Evolutionary conservation across 2,329 filamentous ascomycete genomes (phyloP), one percentile per base, ranked within the genome.

Genomic region (Celoporthe dispersa): DNA sequence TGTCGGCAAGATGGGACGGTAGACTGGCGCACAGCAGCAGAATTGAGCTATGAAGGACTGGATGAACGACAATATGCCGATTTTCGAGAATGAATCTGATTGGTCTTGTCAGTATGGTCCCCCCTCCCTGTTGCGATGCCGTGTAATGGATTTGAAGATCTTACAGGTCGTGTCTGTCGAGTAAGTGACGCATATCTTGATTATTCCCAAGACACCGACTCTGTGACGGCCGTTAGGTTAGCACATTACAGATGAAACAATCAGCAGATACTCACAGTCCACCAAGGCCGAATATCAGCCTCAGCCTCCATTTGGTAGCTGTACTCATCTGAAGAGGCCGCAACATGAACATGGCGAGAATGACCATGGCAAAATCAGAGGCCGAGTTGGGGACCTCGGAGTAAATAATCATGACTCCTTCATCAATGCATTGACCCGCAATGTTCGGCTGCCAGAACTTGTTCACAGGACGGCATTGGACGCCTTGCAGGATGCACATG

Each of bases 211-310:
- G 3, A 35, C 3, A 35, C 35, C 35, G 35, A 35, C 35, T 3
- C 35, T 35, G 35, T 4, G 35, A 8, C 7, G 25, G 53, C 44
- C 12, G 44, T 48, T 48, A 67, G 14, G 8, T 39, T 22, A n/a
- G 28, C 48, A 51, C 16, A 83, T 74, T 64, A n/a, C 37, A 9
- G 8, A 19, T 12, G 41, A 19, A 16, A 44, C 14, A 12, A 44
- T 14, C 16, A 19, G 14, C 16, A 19, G 41, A 31, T 8, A 12
- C 55, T 60, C 55, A 60, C 55, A 60, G 8, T 11, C 9, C 31
- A 22, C 55, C 55, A 6, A 61, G 59, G 1, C 33, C 59, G 37
- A 61, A 61, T 1, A 61, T 14, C 1, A 37, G 7, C 33, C 59
- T 35, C 31, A 61, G 33, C 22, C 35, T 61, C 59, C 59, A 61